Conservation (phyloP, 2,329 filamentous ascomycete species). For the Aspergillus intermedius region DNA sequence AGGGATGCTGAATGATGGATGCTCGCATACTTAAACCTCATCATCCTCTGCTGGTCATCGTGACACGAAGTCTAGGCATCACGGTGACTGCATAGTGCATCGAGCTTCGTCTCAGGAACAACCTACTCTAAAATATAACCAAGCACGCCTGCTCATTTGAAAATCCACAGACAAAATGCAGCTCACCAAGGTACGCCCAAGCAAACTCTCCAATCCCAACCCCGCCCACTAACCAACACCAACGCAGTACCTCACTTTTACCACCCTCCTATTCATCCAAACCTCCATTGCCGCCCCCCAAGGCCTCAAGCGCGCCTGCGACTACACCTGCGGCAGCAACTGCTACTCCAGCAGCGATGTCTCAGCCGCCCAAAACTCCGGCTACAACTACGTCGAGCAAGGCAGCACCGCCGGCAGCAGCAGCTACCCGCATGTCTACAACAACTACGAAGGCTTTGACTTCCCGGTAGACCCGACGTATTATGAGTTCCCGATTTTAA, state of each 20-base stretch:
- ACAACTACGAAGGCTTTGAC: conserved; percentile 57
- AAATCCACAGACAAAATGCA: conserved; percentile 15
- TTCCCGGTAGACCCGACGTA: conserved; percentile 54
- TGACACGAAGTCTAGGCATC: neutral
- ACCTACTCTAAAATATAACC: neutral
- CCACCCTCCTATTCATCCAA: conserved; percentile 16
- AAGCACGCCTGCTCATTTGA: neutral
- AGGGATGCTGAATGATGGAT: too few relatives aligned
- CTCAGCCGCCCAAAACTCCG: conserved; percentile 44
- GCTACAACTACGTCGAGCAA: conserved; percentile 45
- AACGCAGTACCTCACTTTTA: conserved; percentile 1
- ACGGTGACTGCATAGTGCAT: too few relatives aligned
- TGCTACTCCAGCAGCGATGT: conserved; percentile 49
- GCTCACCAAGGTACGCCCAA: conserved; percentile 16
- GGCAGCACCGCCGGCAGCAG: conserved; percentile 30
- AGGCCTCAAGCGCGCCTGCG: conserved; percentile 36
- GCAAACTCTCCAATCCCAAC: neutral
- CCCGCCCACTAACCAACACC: neutral
- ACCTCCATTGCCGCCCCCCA: conserved; percentile 21
- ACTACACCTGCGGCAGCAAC: conserved; percentile 48
- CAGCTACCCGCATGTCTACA: conserved; percentile 54
- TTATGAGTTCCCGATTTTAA: conserved; percentile 57
- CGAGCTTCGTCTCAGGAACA: too few relatives aligned
- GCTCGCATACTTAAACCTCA: too few relatives aligned
- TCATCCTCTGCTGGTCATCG: too few relatives aligned